These are phyloP conservation scores for Pyronema omphalodes DNA, from an alignment of 495 filamentous ascomycete genomes.

Conservation along the genomic window DNA sequence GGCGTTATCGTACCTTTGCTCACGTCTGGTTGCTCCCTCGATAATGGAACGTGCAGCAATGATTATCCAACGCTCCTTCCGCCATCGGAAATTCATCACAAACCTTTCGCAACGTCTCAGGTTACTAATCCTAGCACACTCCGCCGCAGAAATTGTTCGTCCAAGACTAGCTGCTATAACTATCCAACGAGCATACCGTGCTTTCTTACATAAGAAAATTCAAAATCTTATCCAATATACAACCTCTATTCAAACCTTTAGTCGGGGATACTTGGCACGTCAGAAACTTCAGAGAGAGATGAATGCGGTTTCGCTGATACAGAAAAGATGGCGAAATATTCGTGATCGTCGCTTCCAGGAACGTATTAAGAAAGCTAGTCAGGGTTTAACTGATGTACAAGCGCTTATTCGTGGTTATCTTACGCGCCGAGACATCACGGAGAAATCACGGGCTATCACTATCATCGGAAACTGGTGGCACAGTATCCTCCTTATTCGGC, in stretches of 20 bases:
- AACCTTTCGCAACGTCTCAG: slow-evolving; percentile 26
- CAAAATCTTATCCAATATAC: slow-evolving; percentile 13
- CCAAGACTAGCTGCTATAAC: slow-evolving; percentile 33
- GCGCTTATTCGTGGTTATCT: slow-evolving; percentile 11
- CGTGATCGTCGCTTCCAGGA: slow-evolving; percentile 14
- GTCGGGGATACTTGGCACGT: slow-evolving; percentile 15
- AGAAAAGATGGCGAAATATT: slow-evolving; percentile 13
- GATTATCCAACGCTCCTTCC: slow-evolving; percentile 30
- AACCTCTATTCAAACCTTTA: slow-evolving; percentile 15
- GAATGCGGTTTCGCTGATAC: not conserved
- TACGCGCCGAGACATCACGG: not conserved
- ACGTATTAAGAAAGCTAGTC: slow-evolving; percentile 14
- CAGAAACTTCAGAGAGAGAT: not conserved
- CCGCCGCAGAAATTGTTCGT: slow-evolving; percentile 32
- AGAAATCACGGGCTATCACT: too few relatives aligned
- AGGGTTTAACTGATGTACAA: slow-evolving; percentile 17
- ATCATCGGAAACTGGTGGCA: too few relatives aligned
- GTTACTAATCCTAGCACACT: slow-evolving; percentile 29
- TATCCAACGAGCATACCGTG: slow-evolving; percentile 31
- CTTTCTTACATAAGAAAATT: slow-evolving; percentile 18
- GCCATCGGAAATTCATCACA: slow-evolving; percentile 22
- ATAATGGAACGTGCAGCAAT: slow-evolving; percentile 29
- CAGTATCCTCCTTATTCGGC: too few relatives aligned
- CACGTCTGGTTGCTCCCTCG: slow-evolving; percentile 38
- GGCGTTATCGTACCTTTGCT: slow-evolving; percentile 43